phyloP scores from a whole-genome alignment of 2,329 filamentous ascomycete species.

The Aspergillus transmontanensis region DNA sequence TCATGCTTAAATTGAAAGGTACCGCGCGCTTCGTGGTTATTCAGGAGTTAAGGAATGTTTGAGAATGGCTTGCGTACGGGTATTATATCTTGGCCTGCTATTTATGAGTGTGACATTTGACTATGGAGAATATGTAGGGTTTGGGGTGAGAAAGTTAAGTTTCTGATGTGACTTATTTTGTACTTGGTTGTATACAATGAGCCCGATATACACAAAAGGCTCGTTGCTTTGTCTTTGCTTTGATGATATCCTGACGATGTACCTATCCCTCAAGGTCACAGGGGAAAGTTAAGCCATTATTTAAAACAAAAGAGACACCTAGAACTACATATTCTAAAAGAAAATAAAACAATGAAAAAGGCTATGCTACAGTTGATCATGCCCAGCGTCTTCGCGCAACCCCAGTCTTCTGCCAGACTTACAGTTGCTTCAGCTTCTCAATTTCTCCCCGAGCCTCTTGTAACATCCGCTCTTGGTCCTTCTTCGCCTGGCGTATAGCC shows the following conservation, averaged over 20 bases:
- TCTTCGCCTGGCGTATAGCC: conserved; percentile 45
- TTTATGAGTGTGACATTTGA: background rate
- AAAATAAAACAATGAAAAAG: conserved; percentile 18
- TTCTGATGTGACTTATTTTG: background rate
- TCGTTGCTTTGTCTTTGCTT: background rate
- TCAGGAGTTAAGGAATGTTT: conserved; percentile 20
- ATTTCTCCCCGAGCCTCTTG: conserved; percentile 48
- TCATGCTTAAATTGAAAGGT: conserved; percentile 38
- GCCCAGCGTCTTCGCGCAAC: conserved; percentile 7
- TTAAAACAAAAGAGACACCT: conserved; percentile 10
- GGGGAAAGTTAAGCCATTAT: background rate
- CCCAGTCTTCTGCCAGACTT: conserved; percentile 15
- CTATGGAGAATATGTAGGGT: background rate
- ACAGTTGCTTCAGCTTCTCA: conserved; percentile 43
- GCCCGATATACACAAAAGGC: background rate
- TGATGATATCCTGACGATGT: conserved; percentile 2
- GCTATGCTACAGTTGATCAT: conserved; percentile 28
- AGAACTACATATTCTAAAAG: conserved; percentile 22
- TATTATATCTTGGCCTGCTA: background rate
- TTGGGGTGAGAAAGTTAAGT: background rate
- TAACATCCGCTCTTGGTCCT: conserved; percentile 49
- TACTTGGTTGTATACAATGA: background rate
- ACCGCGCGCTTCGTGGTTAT: conserved; percentile 7
- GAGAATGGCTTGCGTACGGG: conserved; percentile 10
- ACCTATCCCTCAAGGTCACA: background rate